Percentiles rank a stretch among this genome's conserved stretches.
phyloP scores from a whole-genome alignment of 768 basidiomycete genomes.

The Xerocomellus intermedius region DNA sequence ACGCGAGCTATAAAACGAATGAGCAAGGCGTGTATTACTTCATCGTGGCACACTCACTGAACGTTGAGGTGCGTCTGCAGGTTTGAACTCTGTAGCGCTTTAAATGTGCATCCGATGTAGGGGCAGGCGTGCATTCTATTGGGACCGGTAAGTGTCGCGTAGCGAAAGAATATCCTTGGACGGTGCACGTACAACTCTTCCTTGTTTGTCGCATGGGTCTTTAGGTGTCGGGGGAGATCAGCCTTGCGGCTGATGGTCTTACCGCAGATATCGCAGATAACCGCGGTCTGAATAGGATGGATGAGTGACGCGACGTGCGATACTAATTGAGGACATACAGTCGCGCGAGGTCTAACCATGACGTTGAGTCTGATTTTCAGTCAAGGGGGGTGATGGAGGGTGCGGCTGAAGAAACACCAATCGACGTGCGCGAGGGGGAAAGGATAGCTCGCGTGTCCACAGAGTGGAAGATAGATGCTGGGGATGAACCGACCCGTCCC shows the following conservation, averaged over 20 bases:
- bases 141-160: conserved; percentile 2
- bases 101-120: conserved; percentile 19
- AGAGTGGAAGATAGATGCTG: not conserved
- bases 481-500: not conserved
- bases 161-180: too few relatives aligned
- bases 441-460: not conserved
- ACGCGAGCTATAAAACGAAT: conserved; percentile 8
- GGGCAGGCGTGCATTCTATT: conserved; percentile 28
- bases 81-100: conserved; percentile 28
- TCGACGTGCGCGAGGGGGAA: not conserved
- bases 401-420: not conserved
- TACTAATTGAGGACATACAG: conserved; percentile 4
- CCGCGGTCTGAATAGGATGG: conserved; percentile 3
- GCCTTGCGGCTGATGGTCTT: conserved; percentile 21
- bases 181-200: conserved; percentile 21
- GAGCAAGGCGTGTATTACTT: not conserved
- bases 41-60: conserved; percentile 26
- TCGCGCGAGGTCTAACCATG: not conserved
- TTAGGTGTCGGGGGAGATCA: conserved; percentile 30
- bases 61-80: conserved; percentile 24
- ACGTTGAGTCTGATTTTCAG: not conserved
- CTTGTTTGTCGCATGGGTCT: conserved; percentile 22
- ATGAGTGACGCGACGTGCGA: not conserved
- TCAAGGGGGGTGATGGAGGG: not conserved
- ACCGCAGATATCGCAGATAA: conserved; percentile 17